These are phyloP conservation scores for Hamigera avellanea DNA, from an alignment of 495 filamentous ascomycete species.

Conservation along the genomic window DNA sequence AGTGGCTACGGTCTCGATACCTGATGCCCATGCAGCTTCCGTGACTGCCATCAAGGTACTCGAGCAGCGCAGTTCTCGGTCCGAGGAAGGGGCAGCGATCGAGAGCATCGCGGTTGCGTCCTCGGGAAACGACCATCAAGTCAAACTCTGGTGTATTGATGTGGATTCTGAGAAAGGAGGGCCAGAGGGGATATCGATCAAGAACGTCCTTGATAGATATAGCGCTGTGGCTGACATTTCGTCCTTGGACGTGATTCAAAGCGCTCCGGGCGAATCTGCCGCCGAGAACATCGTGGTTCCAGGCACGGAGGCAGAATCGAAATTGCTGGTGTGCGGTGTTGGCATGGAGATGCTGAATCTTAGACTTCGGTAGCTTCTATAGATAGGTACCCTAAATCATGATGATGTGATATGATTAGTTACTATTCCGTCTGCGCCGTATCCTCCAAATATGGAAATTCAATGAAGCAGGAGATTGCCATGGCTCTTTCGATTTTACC, in stretches of 20 bases:
- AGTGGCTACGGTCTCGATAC: conserved; percentile 44
- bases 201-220: conserved; percentile 36
- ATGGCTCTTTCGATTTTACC: no score
- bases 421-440: conserved; percentile 11
- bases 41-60: conserved; percentile 55
- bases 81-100: neutral
- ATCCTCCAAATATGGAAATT: no score
- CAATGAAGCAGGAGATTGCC: no score
- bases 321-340: conserved; percentile 41
- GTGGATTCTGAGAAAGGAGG: conserved; percentile 20
- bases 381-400: conserved; percentile 1
- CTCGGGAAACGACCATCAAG: conserved; percentile 67
- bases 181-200: conserved; percentile 28
- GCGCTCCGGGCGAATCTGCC: no score
- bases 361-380: neutral
- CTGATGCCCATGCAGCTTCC: conserved; percentile 69
- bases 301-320: conserved; percentile 4
- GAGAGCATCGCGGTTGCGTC: conserved; percentile 36
- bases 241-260: conserved; percentile 25
- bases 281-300: no score
- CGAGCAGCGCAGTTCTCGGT: conserved; percentile 1
- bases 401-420: neutral
- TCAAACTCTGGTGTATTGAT: conserved; percentile 57
- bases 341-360: conserved; percentile 38
- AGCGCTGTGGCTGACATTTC: conserved; percentile 58